Evolutionary conservation across 176 grass and related monocot genomes (phyloP).

Genomic region (Secale cereale): DNA sequence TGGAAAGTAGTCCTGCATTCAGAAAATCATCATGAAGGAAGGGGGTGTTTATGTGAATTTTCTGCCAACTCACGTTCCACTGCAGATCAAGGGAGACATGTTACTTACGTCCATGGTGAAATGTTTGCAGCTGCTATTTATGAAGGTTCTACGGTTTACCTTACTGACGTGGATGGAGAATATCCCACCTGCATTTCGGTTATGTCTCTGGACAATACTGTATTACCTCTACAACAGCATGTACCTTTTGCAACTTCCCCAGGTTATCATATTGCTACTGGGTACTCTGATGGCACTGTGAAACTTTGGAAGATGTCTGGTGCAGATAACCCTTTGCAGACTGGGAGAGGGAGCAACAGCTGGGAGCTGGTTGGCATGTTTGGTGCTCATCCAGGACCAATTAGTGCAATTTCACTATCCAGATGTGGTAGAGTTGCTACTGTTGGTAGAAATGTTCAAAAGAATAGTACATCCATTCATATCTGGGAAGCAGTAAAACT

Average conservation of each 20-base stretch:
- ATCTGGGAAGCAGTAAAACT: conserved; percentile 81
- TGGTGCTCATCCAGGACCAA: conserved; percentile 52
- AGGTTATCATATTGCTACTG: conserved; percentile 83
- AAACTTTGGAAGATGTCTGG: conserved; percentile 74
- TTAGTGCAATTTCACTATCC: conserved; percentile 59
- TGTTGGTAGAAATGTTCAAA: conserved; percentile 42
- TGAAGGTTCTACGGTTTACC: conserved; percentile 56
- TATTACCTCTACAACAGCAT: conserved; percentile 52
- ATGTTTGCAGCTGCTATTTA: conserved; percentile 46
- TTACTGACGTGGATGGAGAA: conserved; percentile 39
- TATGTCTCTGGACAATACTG: conserved; percentile 35
- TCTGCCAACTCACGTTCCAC: conserved; percentile 28
- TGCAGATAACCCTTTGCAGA: conserved; percentile 33
- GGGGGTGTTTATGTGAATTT: conserved; percentile 37
- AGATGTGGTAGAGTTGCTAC: conserved; percentile 76
- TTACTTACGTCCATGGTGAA: conserved; percentile 46
- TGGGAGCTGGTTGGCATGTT: conserved; percentile 82
- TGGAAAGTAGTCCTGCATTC: conserved; percentile 66
- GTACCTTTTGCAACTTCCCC: conserved; percentile 32
- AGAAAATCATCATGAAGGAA: conserved; percentile 36
- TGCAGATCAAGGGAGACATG: conserved; percentile 42
- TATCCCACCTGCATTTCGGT: conserved; percentile 63
- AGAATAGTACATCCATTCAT: conserved; percentile 47
- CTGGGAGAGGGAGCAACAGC: conserved; percentile 36
- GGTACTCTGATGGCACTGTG: conserved; percentile 64